Evolutionary conservation across 768 basidiomycete species (phyloP).

Genomic region (Rhizopogon vinicolor): DNA sequence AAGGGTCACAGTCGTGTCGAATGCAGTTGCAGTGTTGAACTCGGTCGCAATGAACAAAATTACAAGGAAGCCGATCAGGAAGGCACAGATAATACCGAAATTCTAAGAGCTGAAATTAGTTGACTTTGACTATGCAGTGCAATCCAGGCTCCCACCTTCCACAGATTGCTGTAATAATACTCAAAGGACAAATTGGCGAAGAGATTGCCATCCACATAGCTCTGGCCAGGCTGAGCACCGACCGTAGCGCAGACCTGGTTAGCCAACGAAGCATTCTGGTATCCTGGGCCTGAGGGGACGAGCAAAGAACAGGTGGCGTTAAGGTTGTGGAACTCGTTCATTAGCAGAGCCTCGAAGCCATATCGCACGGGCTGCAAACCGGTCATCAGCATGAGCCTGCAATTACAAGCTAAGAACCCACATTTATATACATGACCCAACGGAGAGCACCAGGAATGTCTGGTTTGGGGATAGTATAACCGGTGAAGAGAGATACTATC

Average conservation of each 20-base stretch:
- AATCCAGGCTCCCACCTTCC: conserved; percentile 30
- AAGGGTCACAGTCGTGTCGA: conserved; percentile 43
- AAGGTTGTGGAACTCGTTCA: conserved; percentile 80
- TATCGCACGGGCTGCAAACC: neutral
- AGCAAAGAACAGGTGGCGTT: conserved; percentile 58
- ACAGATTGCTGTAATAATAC: conserved; percentile 42
- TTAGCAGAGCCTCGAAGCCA: conserved; percentile 64
- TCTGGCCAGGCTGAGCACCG: conserved; percentile 58
- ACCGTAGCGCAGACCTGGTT: conserved; percentile 78
- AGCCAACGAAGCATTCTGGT: conserved; percentile 45
- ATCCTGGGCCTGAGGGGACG: conserved; percentile 59
- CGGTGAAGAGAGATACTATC: conserved; percentile 51
- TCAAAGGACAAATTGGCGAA: conserved; percentile 47
- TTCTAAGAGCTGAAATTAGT: conserved; percentile 32
- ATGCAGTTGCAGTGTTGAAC: conserved; percentile 34
- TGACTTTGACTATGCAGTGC: too few relatives aligned
- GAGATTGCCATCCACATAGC: conserved; percentile 51
- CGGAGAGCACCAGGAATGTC: conserved; percentile 65
- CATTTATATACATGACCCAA: conserved; percentile 66
- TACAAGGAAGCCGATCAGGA: conserved; percentile 52
- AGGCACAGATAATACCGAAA: conserved; percentile 65
- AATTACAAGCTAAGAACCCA: conserved; percentile 14
- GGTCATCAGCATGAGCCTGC: neutral
- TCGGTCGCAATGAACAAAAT: conserved; percentile 59
- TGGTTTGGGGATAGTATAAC: conserved; percentile 55